Conservation (phyloP, 345 rosid species). For the Kernera saxatilis region DNA sequence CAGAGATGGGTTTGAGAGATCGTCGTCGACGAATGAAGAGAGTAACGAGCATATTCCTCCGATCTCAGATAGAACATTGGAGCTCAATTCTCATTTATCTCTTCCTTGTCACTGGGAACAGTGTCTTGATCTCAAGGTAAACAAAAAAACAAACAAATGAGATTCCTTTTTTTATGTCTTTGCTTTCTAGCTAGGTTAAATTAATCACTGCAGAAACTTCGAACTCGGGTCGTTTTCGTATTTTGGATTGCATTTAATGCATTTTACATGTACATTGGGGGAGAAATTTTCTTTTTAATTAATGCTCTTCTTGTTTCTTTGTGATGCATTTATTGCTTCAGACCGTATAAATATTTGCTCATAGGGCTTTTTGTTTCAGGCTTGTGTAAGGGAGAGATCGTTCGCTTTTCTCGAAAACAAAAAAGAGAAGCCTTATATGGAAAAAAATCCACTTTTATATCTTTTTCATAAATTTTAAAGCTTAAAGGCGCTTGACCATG, state of each 20-base stretch:
- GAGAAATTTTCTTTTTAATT: background rate
- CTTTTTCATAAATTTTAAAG: background rate
- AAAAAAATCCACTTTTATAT: background rate
- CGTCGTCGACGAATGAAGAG: constrained; percentile 45
- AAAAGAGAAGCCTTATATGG: background rate
- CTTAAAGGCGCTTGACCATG: background rate
- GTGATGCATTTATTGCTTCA: constrained; percentile 35
- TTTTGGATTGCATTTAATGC: constrained; percentile 52
- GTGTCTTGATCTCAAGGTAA: constrained; percentile 93
- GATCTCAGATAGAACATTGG: constrained; percentile 50
- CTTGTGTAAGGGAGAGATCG: background rate
- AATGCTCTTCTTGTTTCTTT: constrained; percentile 29
- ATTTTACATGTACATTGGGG: background rate
- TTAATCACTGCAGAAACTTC: constrained; percentile 25
- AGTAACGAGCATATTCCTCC: constrained; percentile 23
- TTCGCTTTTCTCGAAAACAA: background rate
- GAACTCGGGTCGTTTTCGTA: constrained; percentile 33
- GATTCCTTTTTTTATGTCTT: background rate
- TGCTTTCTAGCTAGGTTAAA: constrained; percentile 21
- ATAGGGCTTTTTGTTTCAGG: constrained; percentile 11
- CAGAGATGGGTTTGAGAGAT: constrained; percentile 20
- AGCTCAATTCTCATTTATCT: constrained; percentile 79
- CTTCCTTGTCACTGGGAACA: constrained; percentile 97
- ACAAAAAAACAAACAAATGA: background rate
- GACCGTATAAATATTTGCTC: constrained; percentile 12